These are phyloP conservation scores for Arachis monticola DNA, from an alignment of 331 rosid genomes.

Conservation along the genomic window DNA sequence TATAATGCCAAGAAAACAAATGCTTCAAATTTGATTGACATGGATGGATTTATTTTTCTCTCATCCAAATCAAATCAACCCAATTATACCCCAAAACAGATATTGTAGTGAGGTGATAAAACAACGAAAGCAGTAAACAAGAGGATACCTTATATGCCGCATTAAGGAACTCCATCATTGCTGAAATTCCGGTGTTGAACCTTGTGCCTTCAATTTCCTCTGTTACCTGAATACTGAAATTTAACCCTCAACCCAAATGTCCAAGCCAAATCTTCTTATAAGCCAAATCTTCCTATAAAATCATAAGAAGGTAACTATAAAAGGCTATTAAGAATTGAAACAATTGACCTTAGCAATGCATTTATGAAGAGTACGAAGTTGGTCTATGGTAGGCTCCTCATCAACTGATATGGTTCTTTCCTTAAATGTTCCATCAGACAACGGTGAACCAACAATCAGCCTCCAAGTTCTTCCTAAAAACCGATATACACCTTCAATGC, in stretches of 20 bases:
- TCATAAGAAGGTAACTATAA: constrained; percentile 6
- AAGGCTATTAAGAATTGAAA: constrained; percentile 32
- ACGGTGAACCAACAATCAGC: constrained; percentile 81
- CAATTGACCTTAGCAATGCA: constrained; percentile 91
- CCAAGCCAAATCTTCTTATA: constrained; percentile 14
- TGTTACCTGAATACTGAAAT: constrained; percentile 68
- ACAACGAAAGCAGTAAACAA: background rate
- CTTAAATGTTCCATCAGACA: constrained; percentile 73
- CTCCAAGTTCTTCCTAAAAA: constrained; percentile 97
- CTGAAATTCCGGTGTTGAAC: constrained; percentile 97
- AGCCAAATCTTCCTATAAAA: constrained; percentile 16
- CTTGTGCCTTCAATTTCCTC: constrained; percentile 94
- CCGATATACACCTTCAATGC: constrained; percentile 94
- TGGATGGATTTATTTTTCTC: no score
- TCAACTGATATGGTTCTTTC: constrained; percentile 82
- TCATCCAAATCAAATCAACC: no score
- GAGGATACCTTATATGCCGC: constrained; percentile 80
- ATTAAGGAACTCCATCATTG: constrained; percentile 97
- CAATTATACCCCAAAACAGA: no score
- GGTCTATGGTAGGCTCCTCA: constrained; percentile 80
- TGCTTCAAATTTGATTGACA: no score
- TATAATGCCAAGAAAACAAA: constrained; percentile 9
- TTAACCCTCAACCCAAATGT: constrained; percentile 46
- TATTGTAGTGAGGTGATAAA: background rate
- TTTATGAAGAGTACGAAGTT: constrained; percentile 84